phyloP scores from a whole-genome alignment of 305 asterid species.

The Salvia sclarea region DNA sequence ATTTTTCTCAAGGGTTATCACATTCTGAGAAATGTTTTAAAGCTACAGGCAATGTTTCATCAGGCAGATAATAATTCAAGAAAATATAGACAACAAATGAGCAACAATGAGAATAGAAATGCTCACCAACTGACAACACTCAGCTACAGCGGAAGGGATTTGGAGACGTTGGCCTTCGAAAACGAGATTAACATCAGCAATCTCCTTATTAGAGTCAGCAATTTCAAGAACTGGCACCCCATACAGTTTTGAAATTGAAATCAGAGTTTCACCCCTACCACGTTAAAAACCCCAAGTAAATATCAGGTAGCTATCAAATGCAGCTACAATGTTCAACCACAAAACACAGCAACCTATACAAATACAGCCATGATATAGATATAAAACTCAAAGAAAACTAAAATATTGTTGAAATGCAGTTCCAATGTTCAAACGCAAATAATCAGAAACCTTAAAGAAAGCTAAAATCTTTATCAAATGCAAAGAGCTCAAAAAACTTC shows the following conservation, averaged over 20 bases:
- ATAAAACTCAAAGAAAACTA: not conserved
- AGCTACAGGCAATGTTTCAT: not conserved
- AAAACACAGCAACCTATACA: not conserved
- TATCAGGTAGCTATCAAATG: not conserved
- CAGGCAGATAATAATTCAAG: not conserved
- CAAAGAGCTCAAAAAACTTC: not conserved
- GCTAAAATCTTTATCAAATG: not conserved
- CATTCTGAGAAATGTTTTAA: not conserved
- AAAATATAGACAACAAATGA: not conserved
- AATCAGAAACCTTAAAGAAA: not conserved
- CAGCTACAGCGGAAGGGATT: constrained; percentile 38
- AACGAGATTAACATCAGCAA: constrained; percentile 44
- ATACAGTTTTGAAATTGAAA: constrained; percentile 47
- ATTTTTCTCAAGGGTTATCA: not conserved
- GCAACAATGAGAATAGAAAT: not conserved
- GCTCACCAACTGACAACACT: constrained; percentile 39
- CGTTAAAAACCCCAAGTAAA: constrained; percentile 10
- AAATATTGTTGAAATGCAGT: not conserved
- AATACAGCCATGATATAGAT: not conserved
- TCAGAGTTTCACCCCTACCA: constrained; percentile 54
- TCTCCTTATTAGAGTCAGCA: constrained; percentile 47
- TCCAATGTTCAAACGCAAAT: not conserved
- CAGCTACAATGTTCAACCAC: not conserved
- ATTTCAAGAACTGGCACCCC: constrained; percentile 46
- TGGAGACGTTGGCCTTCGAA: constrained; percentile 45